Conservation (phyloP, 768 basidiomycete genomes). For the Phaffia tasmanica region DNA sequence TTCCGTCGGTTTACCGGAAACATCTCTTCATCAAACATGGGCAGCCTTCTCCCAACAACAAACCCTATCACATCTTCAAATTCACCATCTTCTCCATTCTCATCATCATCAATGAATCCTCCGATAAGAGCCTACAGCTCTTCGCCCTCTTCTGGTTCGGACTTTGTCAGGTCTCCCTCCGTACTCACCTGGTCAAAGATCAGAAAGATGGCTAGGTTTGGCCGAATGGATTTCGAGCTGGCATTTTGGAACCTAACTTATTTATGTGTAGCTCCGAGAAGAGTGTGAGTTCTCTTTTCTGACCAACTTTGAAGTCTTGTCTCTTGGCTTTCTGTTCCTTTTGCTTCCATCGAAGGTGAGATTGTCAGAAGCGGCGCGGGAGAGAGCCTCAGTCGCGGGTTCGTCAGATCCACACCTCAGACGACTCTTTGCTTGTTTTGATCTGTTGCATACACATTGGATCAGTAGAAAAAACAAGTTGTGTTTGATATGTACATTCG, state of each 20-base stretch:
- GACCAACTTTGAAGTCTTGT: too few relatives aligned
- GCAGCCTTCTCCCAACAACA: constrained; percentile 1
- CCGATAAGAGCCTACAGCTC: not conserved
- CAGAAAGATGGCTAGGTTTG: constrained; percentile 19
- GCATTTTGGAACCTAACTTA: constrained; percentile 94
- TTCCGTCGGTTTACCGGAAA: constrained; percentile 6
- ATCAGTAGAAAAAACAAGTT: too few relatives aligned
- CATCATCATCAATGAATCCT: not conserved
- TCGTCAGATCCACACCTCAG: not conserved
- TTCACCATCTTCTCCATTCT: not conserved
- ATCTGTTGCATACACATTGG: too few relatives aligned
- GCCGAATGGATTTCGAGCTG: constrained; percentile 70
- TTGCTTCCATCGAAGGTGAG: not conserved
- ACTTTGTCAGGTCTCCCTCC: constrained; percentile 5
- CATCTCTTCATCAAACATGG: constrained; percentile 12
- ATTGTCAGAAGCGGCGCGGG: not conserved
- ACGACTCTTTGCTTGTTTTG: not conserved
- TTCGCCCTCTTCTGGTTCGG: not conserved
- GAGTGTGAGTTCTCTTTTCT: constrained; percentile 55
- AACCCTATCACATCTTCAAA: not conserved
- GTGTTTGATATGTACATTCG: too few relatives aligned
- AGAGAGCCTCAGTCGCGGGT: not conserved
- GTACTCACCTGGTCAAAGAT: not conserved
- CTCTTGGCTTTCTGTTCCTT: not conserved
- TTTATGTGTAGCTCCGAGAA: constrained; percentile 76